Conservation (phyloP, 768 basidiomycete species). For the Naganishia friedmannii region DNA sequence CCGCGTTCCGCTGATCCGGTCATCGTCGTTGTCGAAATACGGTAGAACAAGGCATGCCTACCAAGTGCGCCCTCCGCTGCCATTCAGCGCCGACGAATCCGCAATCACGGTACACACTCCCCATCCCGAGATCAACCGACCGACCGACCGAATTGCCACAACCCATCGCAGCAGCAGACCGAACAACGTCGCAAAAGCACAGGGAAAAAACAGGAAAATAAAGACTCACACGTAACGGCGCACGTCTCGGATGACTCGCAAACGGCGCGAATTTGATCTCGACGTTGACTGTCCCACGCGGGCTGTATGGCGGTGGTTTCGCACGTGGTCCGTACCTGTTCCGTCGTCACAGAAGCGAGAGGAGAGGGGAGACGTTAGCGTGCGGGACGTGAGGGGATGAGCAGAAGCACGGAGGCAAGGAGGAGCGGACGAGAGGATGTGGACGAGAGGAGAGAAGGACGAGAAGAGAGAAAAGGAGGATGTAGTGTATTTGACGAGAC, state of each 20-base stretch:
- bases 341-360: conserved; percentile 40
- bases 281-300: conserved; percentile 83
- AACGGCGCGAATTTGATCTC: conserved; percentile 97
- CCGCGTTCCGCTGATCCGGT: too few relatives aligned
- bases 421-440: neutral
- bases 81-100: too few relatives aligned
- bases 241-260: conserved; percentile 70
- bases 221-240: conserved; percentile 74
- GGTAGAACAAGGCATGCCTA: too few relatives aligned
- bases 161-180: too few relatives aligned
- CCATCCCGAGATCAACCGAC: too few relatives aligned
- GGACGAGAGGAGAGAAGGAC: neutral
- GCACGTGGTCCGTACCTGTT: conserved; percentile 64
- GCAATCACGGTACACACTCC: too few relatives aligned
- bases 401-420: conserved; percentile 1
- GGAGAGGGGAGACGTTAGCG: too few relatives aligned
- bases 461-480: neutral
- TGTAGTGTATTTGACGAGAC: too few relatives aligned
- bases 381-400: conserved; percentile 5
- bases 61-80: too few relatives aligned
- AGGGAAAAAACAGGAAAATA: neutral
- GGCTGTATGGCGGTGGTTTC: conserved; percentile 53
- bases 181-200: too few relatives aligned
- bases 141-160: too few relatives aligned
- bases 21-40: too few relatives aligned